Evolutionary conservation across 2,329 filamentous ascomycete species (phyloP), one percentile per base, ranked within the genome.

Genomic region (Monilinia aucupariae): DNA sequence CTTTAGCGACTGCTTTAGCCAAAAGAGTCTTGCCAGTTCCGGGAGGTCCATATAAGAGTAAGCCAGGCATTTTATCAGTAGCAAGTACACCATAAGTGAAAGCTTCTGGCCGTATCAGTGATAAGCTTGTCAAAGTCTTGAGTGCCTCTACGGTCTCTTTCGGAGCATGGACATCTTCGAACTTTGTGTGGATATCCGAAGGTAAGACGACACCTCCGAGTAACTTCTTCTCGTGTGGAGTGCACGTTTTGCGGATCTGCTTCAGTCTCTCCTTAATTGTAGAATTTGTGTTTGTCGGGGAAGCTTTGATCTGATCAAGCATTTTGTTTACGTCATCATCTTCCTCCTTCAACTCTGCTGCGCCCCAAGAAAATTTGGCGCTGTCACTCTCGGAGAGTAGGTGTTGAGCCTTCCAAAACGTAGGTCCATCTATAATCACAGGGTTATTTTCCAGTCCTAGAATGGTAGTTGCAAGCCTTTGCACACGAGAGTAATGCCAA

Each of bases 71-170:
- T 70, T 91, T 90, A 73, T 97, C 92, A 0, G 87, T 91, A 2
- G 92, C 90, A 15, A 99, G 82, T 4, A 99, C 91, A 75, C 94
- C 94, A 69, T 99, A 99, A 13, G 87, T 87, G 76, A 97, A 99
- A n/a, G 92, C 93, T 66, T 97, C 92, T 0, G 94, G 94, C 0
- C 93, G 86, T 58, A 91, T 81, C 6, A 99, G 81, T 0, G 92
- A 94, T 22, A 99, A 80, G 0, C 90, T 91, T 0, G 94, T 99
- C 58, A 97, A 82, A 6, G 91, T 91, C 74, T 93, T 92, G 61
- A 99, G 81, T 1, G 92, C 89, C 27, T 94, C 90, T 37, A 96
- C 89, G 2, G 91, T 96, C 65, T 92, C 91, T 0, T 81, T 76
- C 0, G 92, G 86, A 1, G 88, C 91, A 70, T 96, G 91, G 25